A percentile compares a stretch with the other conserved stretches of the same genome.
These are phyloP conservation scores for Bocquillonia castaneifolia DNA, from an alignment of 441 rosid species.

Conservation along the genomic window DNA sequence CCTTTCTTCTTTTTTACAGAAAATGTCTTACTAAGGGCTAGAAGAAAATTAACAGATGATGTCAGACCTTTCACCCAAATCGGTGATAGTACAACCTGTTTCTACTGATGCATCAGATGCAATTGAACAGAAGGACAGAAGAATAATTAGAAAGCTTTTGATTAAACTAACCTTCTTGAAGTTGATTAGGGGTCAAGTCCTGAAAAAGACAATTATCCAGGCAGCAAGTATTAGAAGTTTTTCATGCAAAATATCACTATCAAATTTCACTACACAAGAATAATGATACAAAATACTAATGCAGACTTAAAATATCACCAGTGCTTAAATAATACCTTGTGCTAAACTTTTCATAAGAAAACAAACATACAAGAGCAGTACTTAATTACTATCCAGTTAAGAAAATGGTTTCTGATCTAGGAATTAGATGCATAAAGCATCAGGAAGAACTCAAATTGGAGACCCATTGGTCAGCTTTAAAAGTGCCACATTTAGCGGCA, in stretches of 20 bases:
- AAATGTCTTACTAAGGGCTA: constrained; percentile 87
- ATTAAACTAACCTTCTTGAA: constrained; percentile 68
- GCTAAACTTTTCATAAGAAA: neutral
- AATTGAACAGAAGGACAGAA: neutral
- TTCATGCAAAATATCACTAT: neutral
- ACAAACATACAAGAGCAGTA: neutral
- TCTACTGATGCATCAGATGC: constrained; percentile 13
- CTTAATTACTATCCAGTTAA: neutral
- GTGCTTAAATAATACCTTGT: neutral
- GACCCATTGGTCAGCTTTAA: neutral
- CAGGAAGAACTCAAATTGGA: neutral
- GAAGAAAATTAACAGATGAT: constrained; percentile 25
- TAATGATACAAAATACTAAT: neutral
- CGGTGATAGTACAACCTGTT: constrained; percentile 1
- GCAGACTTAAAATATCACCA: neutral
- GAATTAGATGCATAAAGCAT: neutral
- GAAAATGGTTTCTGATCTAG: neutral
- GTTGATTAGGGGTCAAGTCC: constrained; percentile 85
- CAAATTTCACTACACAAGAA: neutral
- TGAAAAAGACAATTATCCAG: constrained; percentile 28
- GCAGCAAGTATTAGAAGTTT: constrained; percentile 8
- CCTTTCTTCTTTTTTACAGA: constrained; percentile 72
- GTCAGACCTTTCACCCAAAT: constrained; percentile 19
- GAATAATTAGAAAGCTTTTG: neutral
- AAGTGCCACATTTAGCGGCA: neutral